Base-by-base conservation (phyloP, 306 rosid species). In the Rosa lucieae region DNA sequence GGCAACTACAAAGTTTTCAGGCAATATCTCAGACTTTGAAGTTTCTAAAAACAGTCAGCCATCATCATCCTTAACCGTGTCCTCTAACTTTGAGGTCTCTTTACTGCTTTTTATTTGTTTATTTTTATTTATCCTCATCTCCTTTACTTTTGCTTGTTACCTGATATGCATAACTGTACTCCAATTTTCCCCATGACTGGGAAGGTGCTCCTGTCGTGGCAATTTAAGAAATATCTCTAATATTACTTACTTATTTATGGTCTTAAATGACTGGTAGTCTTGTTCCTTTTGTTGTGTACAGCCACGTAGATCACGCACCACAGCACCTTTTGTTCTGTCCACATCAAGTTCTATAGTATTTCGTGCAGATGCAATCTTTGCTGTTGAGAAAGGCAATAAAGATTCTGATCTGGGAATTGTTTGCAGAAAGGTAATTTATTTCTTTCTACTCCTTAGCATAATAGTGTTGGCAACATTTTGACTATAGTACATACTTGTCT, bases 1-100 rank as follows among this genome's bases (percentile, higher is more conserved):
- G 87, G 85, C 91, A 80, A 81, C 89, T 70, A 82, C 90, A 79
- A 94, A 90, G 84, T 75, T 89, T 90, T 55, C 84, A 4, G 85
- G 93, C 75, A 92, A 77, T 80, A 80, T 82, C 21, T 53, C 89
- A 3, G 98, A 94, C 52, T 70, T 78, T 44, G 97, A 90, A 77
- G 82, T 84, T 82, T 84, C 93, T 49, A 94, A 83, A 83, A 90
- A 83, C 74, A 80, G 82, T 84, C 98, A 87, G 83, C 81, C 61
- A 44, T 88, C 93, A 47, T 87, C 97, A 6, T 82, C 93, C 73
- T 82, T 94, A 77, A 94, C 98, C 0, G 98, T 94, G 79, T 94
- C 98, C 74, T 89, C 98, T 74, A 94, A 94, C 84, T 94, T 92
- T 84, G 98, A 92, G 97, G 98, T 94, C 79, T 77, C 76, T 69